Evolutionary conservation across 495 filamentous ascomycete species (phyloP).

Genomic region (Extremus antarcticus): DNA sequence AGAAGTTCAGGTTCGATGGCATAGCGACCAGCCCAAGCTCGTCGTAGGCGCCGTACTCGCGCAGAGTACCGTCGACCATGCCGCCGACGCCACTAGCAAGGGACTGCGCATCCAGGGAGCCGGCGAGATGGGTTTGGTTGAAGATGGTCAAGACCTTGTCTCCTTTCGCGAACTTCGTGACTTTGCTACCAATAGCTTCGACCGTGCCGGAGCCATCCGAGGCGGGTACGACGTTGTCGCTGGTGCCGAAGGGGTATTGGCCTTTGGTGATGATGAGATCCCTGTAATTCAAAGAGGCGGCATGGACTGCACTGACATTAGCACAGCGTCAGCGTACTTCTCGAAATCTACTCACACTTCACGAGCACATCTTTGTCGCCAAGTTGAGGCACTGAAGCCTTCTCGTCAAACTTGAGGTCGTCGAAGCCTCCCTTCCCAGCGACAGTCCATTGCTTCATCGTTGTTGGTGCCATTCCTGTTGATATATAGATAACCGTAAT

Average conservation of each 20-base stretch:
- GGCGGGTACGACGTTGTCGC: slow-evolving; percentile 49
- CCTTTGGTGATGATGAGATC: slow-evolving; percentile 70
- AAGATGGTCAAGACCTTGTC: slow-evolving; percentile 67
- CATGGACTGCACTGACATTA: no score
- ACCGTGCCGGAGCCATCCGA: slow-evolving; percentile 77
- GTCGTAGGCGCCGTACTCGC: slow-evolving; percentile 60
- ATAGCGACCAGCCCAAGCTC: slow-evolving; percentile 58
- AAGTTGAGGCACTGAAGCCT: slow-evolving; percentile 45
- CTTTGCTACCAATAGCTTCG: slow-evolving; percentile 54
- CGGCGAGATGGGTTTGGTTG: slow-evolving; percentile 65
- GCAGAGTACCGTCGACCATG: slow-evolving; percentile 55
- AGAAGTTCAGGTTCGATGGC: slow-evolving; percentile 49
- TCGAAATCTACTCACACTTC: slow-evolving; percentile 30
- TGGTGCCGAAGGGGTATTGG: slow-evolving; percentile 53
- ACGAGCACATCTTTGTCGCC: slow-evolving; percentile 68
- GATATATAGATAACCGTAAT: no score
- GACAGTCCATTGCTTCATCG: slow-evolving; percentile 57
- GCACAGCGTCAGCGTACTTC: background rate
- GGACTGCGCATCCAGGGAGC: slow-evolving; percentile 37
- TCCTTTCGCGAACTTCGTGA: slow-evolving; percentile 56
- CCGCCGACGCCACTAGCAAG: slow-evolving; percentile 56
- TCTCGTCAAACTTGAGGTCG: slow-evolving; percentile 45
- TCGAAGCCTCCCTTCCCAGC: slow-evolving; percentile 47
- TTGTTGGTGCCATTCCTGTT: no score
- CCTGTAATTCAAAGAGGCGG: slow-evolving; percentile 72